Percentiles rank a stretch among this genome's conserved stretches.
Evolutionary conservation across 2,329 filamentous ascomycete genomes (phyloP).

Genomic region (Cercospora zeina): DNA sequence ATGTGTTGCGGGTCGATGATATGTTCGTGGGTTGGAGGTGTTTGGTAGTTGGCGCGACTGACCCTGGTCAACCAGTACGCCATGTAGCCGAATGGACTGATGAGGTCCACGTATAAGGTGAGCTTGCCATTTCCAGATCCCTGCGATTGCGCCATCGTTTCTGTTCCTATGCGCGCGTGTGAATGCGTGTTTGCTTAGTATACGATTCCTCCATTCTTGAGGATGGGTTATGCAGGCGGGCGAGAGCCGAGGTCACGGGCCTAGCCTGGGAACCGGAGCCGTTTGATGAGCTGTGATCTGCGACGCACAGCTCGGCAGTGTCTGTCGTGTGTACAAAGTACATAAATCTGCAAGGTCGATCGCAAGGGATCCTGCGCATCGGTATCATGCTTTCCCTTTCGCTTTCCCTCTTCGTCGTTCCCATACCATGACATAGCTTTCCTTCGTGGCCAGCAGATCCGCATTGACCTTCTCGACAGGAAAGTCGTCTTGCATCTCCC

Average conservation of each 20-base stretch:
- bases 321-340: not conserved
- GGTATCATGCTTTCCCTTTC: slow-evolving; percentile 25
- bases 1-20: not conserved
- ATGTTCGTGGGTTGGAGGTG: not conserved
- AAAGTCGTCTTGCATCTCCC: slow-evolving; percentile 89
- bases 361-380: not conserved
- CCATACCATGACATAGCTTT: slow-evolving; percentile 96
- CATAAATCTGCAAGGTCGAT: not conserved
- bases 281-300: not conserved
- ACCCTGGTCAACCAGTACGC: slow-evolving; percentile 59
- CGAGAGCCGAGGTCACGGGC: slow-evolving; percentile 1
- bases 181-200: not conserved
- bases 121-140: slow-evolving; percentile 43
- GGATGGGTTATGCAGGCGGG: not conserved
- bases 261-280: not conserved
- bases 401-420: slow-evolving; percentile 64
- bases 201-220: not conserved
- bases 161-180: not conserved
- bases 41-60: slow-evolving; percentile 33
- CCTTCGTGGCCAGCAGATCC: slow-evolving; percentile 87
- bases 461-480: slow-evolving; percentile 79
- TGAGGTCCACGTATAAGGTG: slow-evolving; percentile 60
- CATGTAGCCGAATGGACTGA: slow-evolving; percentile 62
- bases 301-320: not conserved
- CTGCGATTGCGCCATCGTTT: slow-evolving; percentile 4